These are phyloP conservation scores for Acanthochlamys bracteata DNA, from an alignment of 106 monocot species.

Conservation along the genomic window DNA sequence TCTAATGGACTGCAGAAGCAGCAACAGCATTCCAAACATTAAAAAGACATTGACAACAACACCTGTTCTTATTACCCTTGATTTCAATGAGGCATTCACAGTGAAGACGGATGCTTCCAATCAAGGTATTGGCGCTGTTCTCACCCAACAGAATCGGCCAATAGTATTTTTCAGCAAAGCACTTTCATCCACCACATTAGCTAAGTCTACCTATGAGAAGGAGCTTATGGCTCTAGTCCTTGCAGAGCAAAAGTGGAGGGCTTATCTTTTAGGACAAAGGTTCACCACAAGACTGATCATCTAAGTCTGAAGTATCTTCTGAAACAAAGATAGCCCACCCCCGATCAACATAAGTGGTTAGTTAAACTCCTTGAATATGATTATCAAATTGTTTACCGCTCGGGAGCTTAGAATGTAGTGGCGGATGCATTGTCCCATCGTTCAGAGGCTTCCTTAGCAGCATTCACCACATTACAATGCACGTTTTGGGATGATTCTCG, in stretches of 20 bases:
- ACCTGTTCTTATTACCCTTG: background rate
- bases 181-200: background rate
- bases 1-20: constrained; percentile 1
- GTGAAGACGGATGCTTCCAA: constrained; percentile 1
- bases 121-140: background rate
- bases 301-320: background rate
- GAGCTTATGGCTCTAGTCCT: background rate
- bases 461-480: background rate
- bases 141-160: background rate
- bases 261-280: background rate
- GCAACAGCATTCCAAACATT: background rate
- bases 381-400: background rate
- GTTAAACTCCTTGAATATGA: background rate
- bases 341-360: background rate
- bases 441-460: background rate
- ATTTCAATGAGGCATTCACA: background rate
- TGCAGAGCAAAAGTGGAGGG: background rate
- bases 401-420: background rate
- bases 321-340: background rate
- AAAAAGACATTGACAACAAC: background rate
- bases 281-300: constrained; percentile 4
- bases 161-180: background rate
- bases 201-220: background rate
- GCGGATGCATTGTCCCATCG: constrained; percentile 6
- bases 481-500: background rate